phyloP scores from a whole-genome alignment of 2,329 filamentous ascomycete species.

The Sarocladium brachiariae region DNA sequence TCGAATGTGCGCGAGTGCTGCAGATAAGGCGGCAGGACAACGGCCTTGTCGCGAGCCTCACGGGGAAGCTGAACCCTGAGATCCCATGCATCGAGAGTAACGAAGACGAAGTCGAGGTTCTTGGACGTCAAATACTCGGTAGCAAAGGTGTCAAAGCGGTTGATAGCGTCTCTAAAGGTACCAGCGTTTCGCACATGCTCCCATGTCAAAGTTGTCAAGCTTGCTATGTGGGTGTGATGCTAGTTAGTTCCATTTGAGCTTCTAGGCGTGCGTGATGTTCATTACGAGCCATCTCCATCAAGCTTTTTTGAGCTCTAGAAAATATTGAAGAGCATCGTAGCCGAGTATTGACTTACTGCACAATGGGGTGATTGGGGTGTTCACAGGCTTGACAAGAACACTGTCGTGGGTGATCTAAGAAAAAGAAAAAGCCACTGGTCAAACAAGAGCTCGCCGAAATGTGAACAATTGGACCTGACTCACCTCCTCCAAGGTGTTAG shows the following conservation, averaged over 20 bases:
- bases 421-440: slow-evolving; percentile 13
- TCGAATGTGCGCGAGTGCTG: slow-evolving; percentile 98
- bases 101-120: slow-evolving; percentile 95
- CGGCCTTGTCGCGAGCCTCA: slow-evolving; percentile 95
- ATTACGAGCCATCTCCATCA: background rate
- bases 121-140: slow-evolving; percentile 84
- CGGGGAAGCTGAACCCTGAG: slow-evolving; percentile 94
- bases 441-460: slow-evolving; percentile 11
- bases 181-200: slow-evolving; percentile 97
- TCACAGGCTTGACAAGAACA: slow-evolving; percentile 95
- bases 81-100: slow-evolving; percentile 97
- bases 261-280: background rate
- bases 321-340: background rate
- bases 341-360: slow-evolving; percentile 72
- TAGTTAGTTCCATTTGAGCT: background rate
- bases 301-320: background rate
- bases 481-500: slow-evolving; percentile 90
- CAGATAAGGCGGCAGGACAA: slow-evolving; percentile 90
- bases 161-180: slow-evolving; percentile 93
- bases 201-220: slow-evolving; percentile 96
- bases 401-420: slow-evolving; percentile 84
- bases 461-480: slow-evolving; percentile 24
- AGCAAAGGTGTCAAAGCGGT: slow-evolving; percentile 89
- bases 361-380: slow-evolving; percentile 95
- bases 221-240: slow-evolving; percentile 51